A percentile compares a stretch with the other conserved stretches of the same genome.
phyloP scores from a whole-genome alignment of 2,329 filamentous ascomycete genomes.

The Setomelanomma holmii region DNA sequence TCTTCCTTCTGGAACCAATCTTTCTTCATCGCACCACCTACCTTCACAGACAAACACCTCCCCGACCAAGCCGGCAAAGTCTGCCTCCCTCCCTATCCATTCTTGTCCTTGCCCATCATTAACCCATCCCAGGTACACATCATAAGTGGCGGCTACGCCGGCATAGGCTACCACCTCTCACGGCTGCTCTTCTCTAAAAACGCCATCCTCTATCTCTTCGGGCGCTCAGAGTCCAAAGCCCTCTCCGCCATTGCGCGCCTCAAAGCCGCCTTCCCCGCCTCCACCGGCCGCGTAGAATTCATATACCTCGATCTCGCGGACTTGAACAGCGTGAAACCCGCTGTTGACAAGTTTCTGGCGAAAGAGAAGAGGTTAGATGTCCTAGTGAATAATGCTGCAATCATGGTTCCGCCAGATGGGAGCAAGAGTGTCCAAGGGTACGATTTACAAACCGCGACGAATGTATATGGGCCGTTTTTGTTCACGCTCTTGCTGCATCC shows the following conservation, averaged over 20 bases:
- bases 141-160: constrained; percentile 58
- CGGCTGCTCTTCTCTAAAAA: constrained; percentile 61
- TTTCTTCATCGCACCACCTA: constrained; percentile 43
- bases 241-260: constrained; percentile 48
- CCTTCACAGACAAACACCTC: constrained; percentile 52
- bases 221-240: constrained; percentile 46
- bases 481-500: constrained; percentile 47
- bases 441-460: constrained; percentile 45
- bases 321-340: constrained; percentile 40
- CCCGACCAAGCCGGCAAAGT: constrained; percentile 49
- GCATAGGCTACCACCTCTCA: constrained; percentile 60
- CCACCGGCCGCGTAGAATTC: constrained; percentile 2
- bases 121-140: constrained; percentile 59
- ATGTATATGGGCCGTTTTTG: constrained; percentile 47
- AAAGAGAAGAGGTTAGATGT: constrained; percentile 51
- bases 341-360: constrained; percentile 43
- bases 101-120: not conserved
- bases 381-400: constrained; percentile 42
- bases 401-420: constrained; percentile 30
- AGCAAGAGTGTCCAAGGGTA: constrained; percentile 13
- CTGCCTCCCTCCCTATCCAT: not conserved
- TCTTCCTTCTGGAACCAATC: constrained; percentile 3
- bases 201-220: constrained; percentile 62
- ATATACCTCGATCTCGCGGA: constrained; percentile 48
- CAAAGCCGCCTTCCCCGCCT: not conserved